Evolutionary conservation across 2,329 filamentous ascomycete genomes (phyloP).

Genomic region (Xylaria sp.): DNA sequence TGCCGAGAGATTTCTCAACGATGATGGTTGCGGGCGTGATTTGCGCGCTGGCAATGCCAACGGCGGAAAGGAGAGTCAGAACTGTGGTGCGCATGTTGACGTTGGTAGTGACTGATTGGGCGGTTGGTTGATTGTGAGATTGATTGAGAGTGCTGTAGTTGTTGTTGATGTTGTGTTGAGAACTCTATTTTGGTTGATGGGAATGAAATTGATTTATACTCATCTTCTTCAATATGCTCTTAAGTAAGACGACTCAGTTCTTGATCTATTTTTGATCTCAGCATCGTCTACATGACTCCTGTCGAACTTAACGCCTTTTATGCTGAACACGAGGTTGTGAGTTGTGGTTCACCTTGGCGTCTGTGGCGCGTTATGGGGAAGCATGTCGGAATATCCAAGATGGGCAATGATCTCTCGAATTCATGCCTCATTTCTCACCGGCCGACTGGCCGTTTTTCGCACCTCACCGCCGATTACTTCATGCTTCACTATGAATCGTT

Average conservation of each 20-base stretch:
- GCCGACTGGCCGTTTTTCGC: neutral
- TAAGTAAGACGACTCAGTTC: too few species aligned
- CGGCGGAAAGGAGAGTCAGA: slow-evolving; percentile 13
- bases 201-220: slow-evolving; percentile 1
- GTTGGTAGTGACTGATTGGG: neutral
- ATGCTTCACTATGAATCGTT: neutral
- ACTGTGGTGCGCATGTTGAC: slow-evolving; percentile 18
- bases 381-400: neutral
- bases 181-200: neutral
- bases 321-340: slow-evolving; percentile 2
- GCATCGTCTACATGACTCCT: neutral
- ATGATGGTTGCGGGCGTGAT: slow-evolving; percentile 5
- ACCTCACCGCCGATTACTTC: neutral
- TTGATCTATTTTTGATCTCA: neutral
- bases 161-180: neutral
- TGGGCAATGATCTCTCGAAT: slow-evolving; percentile 9
- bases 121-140: neutral
- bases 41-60: neutral
- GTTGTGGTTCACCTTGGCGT: neutral
- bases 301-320: neutral
- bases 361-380: slow-evolving; percentile 37
- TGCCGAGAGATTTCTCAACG: slow-evolving; percentile 18
- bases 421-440: neutral
- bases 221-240: neutral
- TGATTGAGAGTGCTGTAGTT: neutral